Base-by-base conservation (phyloP, 2,329 filamentous ascomycete genomes). In the Aquanectria penicillioides region DNA sequence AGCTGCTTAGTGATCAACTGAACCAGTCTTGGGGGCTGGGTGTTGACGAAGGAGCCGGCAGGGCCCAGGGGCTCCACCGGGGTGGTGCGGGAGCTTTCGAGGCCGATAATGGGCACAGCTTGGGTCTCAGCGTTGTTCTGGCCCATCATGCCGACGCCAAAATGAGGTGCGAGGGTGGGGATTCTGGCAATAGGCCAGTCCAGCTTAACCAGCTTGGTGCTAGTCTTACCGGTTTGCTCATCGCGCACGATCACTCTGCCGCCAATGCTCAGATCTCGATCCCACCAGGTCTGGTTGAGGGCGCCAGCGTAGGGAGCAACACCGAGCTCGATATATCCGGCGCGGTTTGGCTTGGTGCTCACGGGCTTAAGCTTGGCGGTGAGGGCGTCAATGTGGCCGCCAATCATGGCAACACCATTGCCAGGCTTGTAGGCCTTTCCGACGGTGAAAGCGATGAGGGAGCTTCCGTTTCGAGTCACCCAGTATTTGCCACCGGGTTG, bases 121-220 rank as follows among this genome's bases (percentile, higher is more conserved):
- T 98, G 89, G 0, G 94, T 98, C 79, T 99, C 95, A 67, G 85
- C 84, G 74, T 99, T 98, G 78, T 86, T 83, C 54, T 77, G 74
- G 44, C 87, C 87, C 73, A 86, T 80, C 80, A 89, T 88, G 18
- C 86, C 89, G 40, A 91, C 85, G 49, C 95, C 95, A 70, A 99
- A 98, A 77, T 99, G 95, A 56, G 93, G 93, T 22, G 95, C 95
- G 15, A 99, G 84, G 0, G 93, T 97, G 6, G 95, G 93, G 59
- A 98, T 91, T 61, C 91, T 87, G 41, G 95, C 95, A 78, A 99
- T 93, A 2, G 95, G 94, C 92, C 94, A 97, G 74, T 90, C 92
- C 47, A 98, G 82, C 80, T 97, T 97, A 61, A 97, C 94, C 40
- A 98, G 83, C 79, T 89, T 92, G 25, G 86, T 88, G 18, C 85